Evolutionary conservation across 2,329 filamentous ascomycete genomes (phyloP), one percentile per base, ranked within the genome.

Genomic region (Alternaria novae-zelandiae): DNA sequence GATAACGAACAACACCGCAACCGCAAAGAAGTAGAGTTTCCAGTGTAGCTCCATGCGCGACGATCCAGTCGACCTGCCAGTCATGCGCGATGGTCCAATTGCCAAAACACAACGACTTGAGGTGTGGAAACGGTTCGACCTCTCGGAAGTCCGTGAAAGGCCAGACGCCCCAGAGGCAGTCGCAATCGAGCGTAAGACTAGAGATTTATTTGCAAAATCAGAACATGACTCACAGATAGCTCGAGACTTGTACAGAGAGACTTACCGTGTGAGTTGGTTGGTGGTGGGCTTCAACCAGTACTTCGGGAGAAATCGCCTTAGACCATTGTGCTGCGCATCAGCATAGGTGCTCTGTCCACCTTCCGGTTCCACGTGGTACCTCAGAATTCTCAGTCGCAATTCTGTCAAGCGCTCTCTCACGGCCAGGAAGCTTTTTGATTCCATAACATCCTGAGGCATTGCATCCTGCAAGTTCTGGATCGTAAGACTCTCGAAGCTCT

Each of bases 51-150:
- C 69, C 74, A 4, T 85, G 74, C 0, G 77, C 78, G 0, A 81
- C 61, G 5, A 86, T 79, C 83, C 83, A 86, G 10, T 82, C 80
- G 0, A 85, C 68, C 57, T 86, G 83, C 75, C 79, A 81, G 20
- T 84, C 78, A 32, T 84, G 78, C 5, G 77, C 76, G 51, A 86
- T 84, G 4, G 78, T 74, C 20, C 79, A 82, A 2, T 79, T 80
- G 0, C 82, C 81, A 0, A 86, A 65, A 0, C 77, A 72, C 0
- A 86, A 74, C 0, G 79, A 74, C 30, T 77, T 41, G 36, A 41
- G 36, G n/a, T 41, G 36, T 41, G 36, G 36, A 41, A 41, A 41
- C 9, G 36, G 36, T 17, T 41, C 15, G n/a, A 41, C n/a, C 36
- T 41, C 36, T 41, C 36, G 36, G n/a, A 41, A 11, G 36, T 41